Evolutionary conservation across 805 yeast species (phyloP).

Genomic region (Lachancea sp.): DNA sequence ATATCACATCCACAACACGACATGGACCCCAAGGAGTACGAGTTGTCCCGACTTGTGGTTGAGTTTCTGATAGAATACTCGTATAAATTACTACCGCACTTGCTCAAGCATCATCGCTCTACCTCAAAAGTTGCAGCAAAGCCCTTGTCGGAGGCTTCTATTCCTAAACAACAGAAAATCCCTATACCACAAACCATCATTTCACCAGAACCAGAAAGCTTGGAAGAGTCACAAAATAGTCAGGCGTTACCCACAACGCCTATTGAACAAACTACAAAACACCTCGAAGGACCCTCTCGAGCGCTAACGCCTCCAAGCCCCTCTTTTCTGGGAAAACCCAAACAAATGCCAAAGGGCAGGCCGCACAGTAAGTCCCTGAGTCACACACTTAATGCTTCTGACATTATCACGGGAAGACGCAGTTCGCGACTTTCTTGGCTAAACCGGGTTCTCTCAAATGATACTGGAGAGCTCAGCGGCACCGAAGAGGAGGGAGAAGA

Average conservation of each 20-base stretch:
- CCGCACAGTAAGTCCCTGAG: slow-evolving; percentile 32
- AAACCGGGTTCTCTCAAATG: slow-evolving; percentile 27
- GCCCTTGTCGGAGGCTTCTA: neutral
- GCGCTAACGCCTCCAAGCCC: slow-evolving; percentile 11
- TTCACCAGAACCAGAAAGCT: slow-evolving; percentile 3
- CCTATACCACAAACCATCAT: slow-evolving; percentile 5
- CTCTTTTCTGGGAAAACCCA: slow-evolving; percentile 5
- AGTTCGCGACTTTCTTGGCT: slow-evolving; percentile 27
- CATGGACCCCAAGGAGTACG: slow-evolving; percentile 87
- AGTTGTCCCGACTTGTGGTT: slow-evolving; percentile 75
- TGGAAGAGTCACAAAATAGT: neutral
- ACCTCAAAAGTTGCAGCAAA: slow-evolving; percentile 18
- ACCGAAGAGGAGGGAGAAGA: slow-evolving; percentile 30
- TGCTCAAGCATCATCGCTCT: slow-evolving; percentile 30
- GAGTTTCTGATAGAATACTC: slow-evolving; percentile 86
- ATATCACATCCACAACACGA: slow-evolving; percentile 90
- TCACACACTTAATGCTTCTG: slow-evolving; percentile 28
- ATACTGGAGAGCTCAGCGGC: slow-evolving; percentile 25
- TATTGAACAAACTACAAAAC: neutral
- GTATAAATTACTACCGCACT: slow-evolving; percentile 63
- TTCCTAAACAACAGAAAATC: neutral
- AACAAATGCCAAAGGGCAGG: slow-evolving; percentile 14
- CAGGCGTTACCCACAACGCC: slow-evolving; percentile 5
- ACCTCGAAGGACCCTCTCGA: neutral
- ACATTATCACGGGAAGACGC: slow-evolving; percentile 27